Evolutionary conservation across 1,139 yeast species (phyloP).

Genomic region (Lizanozyma gosingica): DNA sequence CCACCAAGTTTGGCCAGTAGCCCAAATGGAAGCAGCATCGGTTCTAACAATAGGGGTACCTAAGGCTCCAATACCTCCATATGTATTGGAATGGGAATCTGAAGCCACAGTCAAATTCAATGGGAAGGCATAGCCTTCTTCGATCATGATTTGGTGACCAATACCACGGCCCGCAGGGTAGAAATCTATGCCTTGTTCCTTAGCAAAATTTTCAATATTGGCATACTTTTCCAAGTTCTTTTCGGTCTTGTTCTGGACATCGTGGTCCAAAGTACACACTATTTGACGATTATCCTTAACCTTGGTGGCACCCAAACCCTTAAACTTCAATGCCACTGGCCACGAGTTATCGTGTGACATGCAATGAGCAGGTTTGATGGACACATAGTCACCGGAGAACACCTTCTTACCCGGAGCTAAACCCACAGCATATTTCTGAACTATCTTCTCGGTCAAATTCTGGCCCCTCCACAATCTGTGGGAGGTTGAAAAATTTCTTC

Average conservation of each 20-base stretch:
- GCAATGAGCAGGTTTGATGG: slow-evolving; percentile 92
- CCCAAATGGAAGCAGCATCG: slow-evolving; percentile 99
- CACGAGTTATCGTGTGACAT: slow-evolving; percentile 99
- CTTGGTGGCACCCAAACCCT: slow-evolving; percentile 83
- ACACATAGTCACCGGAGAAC: slow-evolving; percentile 86
- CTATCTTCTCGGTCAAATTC: slow-evolving; percentile 90
- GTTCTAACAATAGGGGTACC: slow-evolving; percentile 98
- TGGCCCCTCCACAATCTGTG: slow-evolving; percentile 41
- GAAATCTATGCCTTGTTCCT: slow-evolving; percentile 88
- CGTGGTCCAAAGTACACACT: slow-evolving; percentile 94
- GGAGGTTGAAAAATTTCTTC: slow-evolving; percentile 8
- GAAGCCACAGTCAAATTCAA: slow-evolving; percentile 90
- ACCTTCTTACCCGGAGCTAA: slow-evolving; percentile 63
- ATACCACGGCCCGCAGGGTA: slow-evolving; percentile 99
- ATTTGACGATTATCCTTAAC: slow-evolving; percentile 83
- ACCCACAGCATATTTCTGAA: slow-evolving; percentile 86
- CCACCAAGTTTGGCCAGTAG: slow-evolving; percentile 99
- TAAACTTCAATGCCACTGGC: slow-evolving; percentile 97
- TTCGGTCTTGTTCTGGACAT: slow-evolving; percentile 87
- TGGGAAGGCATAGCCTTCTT: slow-evolving; percentile 97
- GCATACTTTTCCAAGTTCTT: slow-evolving; percentile 79
- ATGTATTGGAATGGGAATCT: slow-evolving; percentile 95
- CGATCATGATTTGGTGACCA: slow-evolving; percentile 98
- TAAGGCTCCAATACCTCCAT: slow-evolving; percentile 91
- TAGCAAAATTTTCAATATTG: slow-evolving; percentile 84